Conservation (phyloP, 331 rosid species). For the Prunus yedoensis region DNA sequence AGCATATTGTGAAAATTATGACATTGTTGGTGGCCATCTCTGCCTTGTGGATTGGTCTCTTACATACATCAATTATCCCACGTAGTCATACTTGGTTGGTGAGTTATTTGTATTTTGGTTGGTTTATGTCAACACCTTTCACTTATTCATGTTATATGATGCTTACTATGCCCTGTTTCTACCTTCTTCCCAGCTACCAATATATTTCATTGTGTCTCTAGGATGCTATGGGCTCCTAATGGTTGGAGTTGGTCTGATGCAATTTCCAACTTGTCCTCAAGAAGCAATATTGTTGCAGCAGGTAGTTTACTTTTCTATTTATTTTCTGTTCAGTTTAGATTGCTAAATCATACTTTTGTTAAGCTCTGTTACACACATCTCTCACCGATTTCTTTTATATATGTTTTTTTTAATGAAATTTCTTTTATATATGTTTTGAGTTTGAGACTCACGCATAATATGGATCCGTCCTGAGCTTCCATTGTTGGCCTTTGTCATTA, state of each 20-base stretch:
- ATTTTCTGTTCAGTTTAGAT: slow-evolving; percentile 3
- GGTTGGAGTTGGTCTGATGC: slow-evolving; percentile 93
- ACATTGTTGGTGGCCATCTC: slow-evolving; percentile 54
- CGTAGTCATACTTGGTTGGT: slow-evolving; percentile 74
- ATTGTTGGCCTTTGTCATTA: too few species aligned
- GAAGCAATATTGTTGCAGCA: slow-evolving; percentile 68
- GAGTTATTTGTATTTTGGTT: slow-evolving; percentile 28
- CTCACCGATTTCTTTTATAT: not conserved
- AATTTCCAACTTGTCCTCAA: slow-evolving; percentile 83
- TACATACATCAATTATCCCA: slow-evolving; percentile 55
- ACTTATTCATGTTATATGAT: slow-evolving; percentile 5
- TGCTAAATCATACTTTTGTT: slow-evolving; percentile 11
- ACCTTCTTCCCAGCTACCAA: slow-evolving; percentile 61
- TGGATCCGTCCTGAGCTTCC: too few species aligned
- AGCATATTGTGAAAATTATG: slow-evolving; percentile 78
- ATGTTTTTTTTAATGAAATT: not conserved
- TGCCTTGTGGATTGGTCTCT: slow-evolving; percentile 75
- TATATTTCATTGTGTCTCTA: slow-evolving; percentile 70
- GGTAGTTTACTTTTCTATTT: slow-evolving; percentile 35
- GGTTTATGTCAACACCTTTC: not conserved
- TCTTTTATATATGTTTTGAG: not conserved
- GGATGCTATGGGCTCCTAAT: slow-evolving; percentile 94
- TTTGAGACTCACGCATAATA: too few species aligned
- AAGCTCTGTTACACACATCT: not conserved
- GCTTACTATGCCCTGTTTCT: slow-evolving; percentile 27